Base-by-base conservation (phyloP, 2,329 filamentous ascomycete species). In the Fonsecaea pedrosoi region DNA sequence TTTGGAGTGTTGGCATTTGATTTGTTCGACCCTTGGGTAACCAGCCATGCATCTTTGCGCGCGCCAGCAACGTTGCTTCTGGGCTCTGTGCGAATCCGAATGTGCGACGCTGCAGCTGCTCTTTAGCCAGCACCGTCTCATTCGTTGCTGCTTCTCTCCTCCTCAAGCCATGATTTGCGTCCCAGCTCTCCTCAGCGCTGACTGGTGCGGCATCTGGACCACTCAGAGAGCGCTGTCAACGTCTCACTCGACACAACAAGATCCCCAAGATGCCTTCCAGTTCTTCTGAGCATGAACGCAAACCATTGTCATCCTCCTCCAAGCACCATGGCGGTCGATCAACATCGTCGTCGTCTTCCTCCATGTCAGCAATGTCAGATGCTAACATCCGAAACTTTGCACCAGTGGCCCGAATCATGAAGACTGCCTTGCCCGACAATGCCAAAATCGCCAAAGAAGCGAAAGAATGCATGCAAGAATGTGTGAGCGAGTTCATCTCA, bases 381-480 rank as follows among this genome's bases (percentile, higher is more conserved):
- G 91, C 92, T 96, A 94, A 96, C 85, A 95, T 95, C 84, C 89
- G 90, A 77, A 95, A 95, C 82, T 93, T 92, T 87, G 90, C 89
- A 81, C 89, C 90, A 99, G 95, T 99, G 76, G 95, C 95, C 72
- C 91, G 95, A 65, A 98, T 99, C 80, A 99, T 99, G 95, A 99
- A 99, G 81, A 91, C 93, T 75, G 95, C 95, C 6, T 85, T 99
- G 57, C 95, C 95, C 60, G 95, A 99, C 72, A 99, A 99, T 77
- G 95, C 95, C 73, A 99, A 99, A 82, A 99, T 99, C 69, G 94
- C 94, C 67, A 99, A 99, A 78, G 95, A 99, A 78, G 95, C 95
- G 64, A 99, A 99, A 80, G 95, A 99, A 79, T 99, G 95, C 82
- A 98, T 99, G 95, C 95, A 99, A 80, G 95, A 99, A 81, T 99